phyloP scores from a whole-genome alignment of 345 rosid species.

The Syzygium oleosum region DNA sequence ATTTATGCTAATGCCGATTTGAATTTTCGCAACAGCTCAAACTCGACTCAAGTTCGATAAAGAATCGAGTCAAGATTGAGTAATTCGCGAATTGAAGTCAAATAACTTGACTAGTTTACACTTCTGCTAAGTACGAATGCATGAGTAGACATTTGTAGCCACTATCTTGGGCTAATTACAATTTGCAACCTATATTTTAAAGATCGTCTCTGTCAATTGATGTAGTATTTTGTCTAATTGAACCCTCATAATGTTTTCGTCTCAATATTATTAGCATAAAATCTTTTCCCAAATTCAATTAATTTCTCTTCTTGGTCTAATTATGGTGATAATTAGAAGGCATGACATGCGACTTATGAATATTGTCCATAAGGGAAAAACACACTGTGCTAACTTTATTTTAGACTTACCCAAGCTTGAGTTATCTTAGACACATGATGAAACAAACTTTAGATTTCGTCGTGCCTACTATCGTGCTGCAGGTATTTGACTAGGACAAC shows the following conservation, averaged over 20 bases:
- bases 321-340: not conserved
- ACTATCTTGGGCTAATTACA: not conserved
- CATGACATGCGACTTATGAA: not conserved
- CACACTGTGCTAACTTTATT: not conserved
- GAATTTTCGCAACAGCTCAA: no score
- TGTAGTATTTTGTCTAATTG: not conserved
- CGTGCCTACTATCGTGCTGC: not conserved
- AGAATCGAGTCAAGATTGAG: not conserved
- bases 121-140: not conserved
- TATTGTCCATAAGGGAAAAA: not conserved
- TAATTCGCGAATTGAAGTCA: not conserved
- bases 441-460: not conserved
- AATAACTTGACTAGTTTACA: not conserved
- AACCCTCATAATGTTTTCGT: not conserved
- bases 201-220: not conserved
- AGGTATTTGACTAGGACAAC: not conserved
- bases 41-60: not conserved
- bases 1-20: no score
- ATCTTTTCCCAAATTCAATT: not conserved
- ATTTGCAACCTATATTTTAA: not conserved
- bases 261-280: not conserved
- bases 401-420: not conserved
- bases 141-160: not conserved
- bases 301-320: not conserved
- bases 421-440: not conserved